phyloP scores from a whole-genome alignment of 2,329 filamentous ascomycete genomes.

The Neurospora sp. region DNA sequence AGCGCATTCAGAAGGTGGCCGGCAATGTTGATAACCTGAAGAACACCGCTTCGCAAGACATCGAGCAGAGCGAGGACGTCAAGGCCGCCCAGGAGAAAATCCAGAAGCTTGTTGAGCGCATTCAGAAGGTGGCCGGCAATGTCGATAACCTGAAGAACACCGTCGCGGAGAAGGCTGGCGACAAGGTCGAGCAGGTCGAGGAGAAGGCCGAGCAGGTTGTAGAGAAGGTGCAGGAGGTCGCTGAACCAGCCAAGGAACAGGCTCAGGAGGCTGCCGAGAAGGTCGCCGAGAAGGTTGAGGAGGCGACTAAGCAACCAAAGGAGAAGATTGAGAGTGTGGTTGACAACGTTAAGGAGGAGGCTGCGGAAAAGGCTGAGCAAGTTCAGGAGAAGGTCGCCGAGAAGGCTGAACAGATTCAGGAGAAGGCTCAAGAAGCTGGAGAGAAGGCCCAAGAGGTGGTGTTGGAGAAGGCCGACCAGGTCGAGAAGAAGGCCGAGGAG shows the following conservation, averaged over 20 bases:
- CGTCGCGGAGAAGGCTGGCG: not conserved
- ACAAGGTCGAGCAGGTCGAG: not conserved
- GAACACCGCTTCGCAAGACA: slow-evolving; percentile 5
- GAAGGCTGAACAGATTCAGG: not conserved
- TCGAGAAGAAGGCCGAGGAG: not conserved
- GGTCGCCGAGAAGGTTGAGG: not conserved
- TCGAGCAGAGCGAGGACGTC: slow-evolving; percentile 6
- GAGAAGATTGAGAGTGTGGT: not conserved
- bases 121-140: not conserved
- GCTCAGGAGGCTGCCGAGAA: not conserved
- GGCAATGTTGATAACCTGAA: not conserved
- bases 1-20: not conserved
- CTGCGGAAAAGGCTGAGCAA: not conserved
- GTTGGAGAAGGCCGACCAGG: not conserved
- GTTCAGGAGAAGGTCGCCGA: not conserved
- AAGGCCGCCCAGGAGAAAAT: not conserved
- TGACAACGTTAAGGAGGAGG: not conserved
- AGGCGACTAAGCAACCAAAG: not conserved
- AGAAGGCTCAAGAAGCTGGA: not conserved
- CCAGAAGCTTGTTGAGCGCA: not conserved
- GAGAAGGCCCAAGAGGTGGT: not conserved
- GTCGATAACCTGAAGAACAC: not conserved
- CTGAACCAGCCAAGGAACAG: not conserved
- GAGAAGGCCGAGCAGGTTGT: not conserved
- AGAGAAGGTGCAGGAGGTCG: not conserved